Evolutionary conservation across 257 asterid genomes (phyloP).

Genomic region (Osmanthus fragrans): DNA sequence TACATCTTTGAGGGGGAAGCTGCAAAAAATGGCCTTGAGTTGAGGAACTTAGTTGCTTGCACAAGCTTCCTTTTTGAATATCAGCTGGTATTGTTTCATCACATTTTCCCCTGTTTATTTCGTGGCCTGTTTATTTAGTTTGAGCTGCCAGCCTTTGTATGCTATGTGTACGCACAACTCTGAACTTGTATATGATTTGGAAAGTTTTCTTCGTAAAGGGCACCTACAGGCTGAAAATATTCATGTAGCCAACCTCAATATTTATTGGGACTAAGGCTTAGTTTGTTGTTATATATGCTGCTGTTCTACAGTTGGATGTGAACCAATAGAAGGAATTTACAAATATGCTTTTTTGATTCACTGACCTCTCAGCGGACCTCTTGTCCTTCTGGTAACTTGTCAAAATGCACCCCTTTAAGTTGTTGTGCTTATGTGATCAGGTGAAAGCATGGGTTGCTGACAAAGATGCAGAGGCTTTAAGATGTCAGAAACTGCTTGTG

Average conservation of each 20-base stretch:
- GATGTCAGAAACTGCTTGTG: slow-evolving; percentile 90
- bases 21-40: slow-evolving; percentile 62
- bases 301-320: background rate
- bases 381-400: slow-evolving; percentile 8
- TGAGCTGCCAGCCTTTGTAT: slow-evolving; percentile 5
- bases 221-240: background rate
- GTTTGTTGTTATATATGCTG: background rate
- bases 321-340: slow-evolving; percentile 16
- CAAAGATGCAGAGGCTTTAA: slow-evolving; percentile 95
- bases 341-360: background rate
- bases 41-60: slow-evolving; percentile 81
- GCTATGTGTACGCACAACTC: slow-evolving; percentile 7
- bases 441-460: slow-evolving; percentile 90
- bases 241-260: background rate
- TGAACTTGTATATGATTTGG: background rate
- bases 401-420: background rate
- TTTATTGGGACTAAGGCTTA: background rate
- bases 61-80: slow-evolving; percentile 81
- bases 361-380: slow-evolving; percentile 7
- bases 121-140: slow-evolving; percentile 1
- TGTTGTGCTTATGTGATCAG: slow-evolving; percentile 44
- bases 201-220: background rate
- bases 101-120: background rate
- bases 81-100: slow-evolving; percentile 62
- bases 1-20: slow-evolving; percentile 74